phyloP scores from a whole-genome alignment of 306 rosid genomes.

The Rosa multiflora region DNA sequence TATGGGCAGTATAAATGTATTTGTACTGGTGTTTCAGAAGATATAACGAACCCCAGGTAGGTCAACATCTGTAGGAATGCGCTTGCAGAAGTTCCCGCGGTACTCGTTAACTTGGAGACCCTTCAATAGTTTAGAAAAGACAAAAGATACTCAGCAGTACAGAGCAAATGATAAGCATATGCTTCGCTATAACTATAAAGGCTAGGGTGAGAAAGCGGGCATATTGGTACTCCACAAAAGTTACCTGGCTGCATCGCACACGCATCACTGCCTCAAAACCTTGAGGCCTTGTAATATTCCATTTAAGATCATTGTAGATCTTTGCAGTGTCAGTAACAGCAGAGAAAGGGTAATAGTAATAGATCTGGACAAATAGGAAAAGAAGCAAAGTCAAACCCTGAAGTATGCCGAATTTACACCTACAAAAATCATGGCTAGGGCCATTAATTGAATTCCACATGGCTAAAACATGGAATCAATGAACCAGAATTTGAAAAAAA shows the following conservation, averaged over 20 bases:
- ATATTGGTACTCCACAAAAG: neutral
- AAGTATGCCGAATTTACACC: neutral
- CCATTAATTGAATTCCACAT: neutral
- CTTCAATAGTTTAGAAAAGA: constrained; percentile 37
- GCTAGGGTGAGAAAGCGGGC: neutral
- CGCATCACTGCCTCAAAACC: constrained; percentile 99
- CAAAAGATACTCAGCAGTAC: constrained; percentile 6
- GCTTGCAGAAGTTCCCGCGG: constrained; percentile 87
- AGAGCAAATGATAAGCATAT: neutral
- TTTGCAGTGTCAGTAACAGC: constrained; percentile 89
- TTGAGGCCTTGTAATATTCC: constrained; percentile 95
- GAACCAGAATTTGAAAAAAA: neutral
- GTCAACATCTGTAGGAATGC: constrained; percentile 92
- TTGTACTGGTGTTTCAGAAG: constrained; percentile 19
- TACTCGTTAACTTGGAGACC: constrained; percentile 96
- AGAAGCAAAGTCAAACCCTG: neutral
- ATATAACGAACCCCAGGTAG: constrained; percentile 77
- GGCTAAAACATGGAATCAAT: neutral
- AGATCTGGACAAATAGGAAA: constrained; percentile 53
- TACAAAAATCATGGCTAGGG: neutral
- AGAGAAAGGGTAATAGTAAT: constrained; percentile 91
- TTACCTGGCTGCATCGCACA: constrained; percentile 98
- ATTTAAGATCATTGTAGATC: constrained; percentile 96
- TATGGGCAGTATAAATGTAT: neutral
- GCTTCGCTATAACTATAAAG: neutral